Percentiles rank a stretch among this genome's conserved stretches.
These are phyloP conservation scores for Toxicodendron radicans DNA, from an alignment of 345 rosid species.

Conservation along the genomic window DNA sequence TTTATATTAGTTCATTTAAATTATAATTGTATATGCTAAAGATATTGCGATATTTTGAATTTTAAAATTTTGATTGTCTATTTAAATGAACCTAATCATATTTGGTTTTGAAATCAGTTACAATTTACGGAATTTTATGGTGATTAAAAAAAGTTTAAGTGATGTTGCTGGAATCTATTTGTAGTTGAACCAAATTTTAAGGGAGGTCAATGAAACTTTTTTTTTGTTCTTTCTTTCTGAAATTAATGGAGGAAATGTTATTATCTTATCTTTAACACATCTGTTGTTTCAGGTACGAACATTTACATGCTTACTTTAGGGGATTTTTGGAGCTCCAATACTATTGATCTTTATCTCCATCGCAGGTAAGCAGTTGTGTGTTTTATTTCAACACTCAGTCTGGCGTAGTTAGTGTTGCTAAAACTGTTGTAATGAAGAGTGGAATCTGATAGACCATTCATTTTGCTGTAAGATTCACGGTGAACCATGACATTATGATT, in stretches of 20 bases:
- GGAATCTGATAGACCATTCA: background rate
- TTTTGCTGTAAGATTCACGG: background rate
- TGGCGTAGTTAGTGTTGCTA: no score
- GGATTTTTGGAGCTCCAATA: conserved; percentile 95
- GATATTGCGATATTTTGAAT: background rate
- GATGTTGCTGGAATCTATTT: background rate
- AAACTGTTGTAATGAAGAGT: background rate
- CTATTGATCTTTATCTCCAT: conserved; percentile 89
- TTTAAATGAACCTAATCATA: no score
- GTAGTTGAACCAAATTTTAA: background rate
- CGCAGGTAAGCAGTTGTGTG: conserved; percentile 53
- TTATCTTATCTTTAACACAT: background rate
- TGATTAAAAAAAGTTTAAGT: no score
- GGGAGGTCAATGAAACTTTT: background rate
- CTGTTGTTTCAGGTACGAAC: conserved; percentile 62
- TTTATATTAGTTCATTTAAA: background rate
- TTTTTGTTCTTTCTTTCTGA: background rate
- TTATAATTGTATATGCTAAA: background rate
- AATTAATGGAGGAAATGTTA: background rate
- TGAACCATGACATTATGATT: background rate
- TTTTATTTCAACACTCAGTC: background rate
- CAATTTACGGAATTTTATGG: no score
- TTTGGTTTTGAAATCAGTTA: no score
- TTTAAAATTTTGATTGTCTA: background rate
- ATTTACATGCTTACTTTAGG: conserved; percentile 89